Percentiles rank a stretch among this genome's conserved stretches.
phyloP scores from a whole-genome alignment of 1,284 basidiomycete genomes.

The Grifola frondosa region DNA sequence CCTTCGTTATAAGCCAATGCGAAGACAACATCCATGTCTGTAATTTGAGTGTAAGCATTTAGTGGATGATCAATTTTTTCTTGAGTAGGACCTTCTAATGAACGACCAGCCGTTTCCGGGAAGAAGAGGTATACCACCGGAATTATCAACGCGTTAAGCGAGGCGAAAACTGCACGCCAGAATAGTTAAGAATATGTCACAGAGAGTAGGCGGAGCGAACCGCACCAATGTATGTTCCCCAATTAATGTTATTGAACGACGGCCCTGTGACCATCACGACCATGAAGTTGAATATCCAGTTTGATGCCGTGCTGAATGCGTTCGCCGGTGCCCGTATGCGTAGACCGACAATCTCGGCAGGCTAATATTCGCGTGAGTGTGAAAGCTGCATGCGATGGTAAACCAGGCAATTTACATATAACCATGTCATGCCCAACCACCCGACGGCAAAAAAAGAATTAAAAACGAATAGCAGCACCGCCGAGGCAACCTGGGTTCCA shows the following conservation, averaged over 20 bases:
- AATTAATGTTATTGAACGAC: conserved; percentile 61
- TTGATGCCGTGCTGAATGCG: conserved; percentile 66
- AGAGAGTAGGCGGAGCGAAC: background rate
- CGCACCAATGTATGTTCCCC: conserved; percentile 61
- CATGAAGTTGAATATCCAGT: conserved; percentile 67
- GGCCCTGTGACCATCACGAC: conserved; percentile 70
- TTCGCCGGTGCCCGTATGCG: conserved; percentile 68
- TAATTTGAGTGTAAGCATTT: no score
- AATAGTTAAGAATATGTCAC: background rate
- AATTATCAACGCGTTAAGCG: conserved; percentile 58
- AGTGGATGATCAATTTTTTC: no score
- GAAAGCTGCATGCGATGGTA: background rate
- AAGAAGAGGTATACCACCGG: conserved; percentile 65
- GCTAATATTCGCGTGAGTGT: conserved; percentile 32
- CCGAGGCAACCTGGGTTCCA: conserved; percentile 51
- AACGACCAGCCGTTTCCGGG: conserved; percentile 67
- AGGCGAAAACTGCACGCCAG: conserved; percentile 52
- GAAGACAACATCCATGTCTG: conserved; percentile 66
- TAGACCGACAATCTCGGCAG: conserved; percentile 65
- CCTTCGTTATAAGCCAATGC: conserved; percentile 57
- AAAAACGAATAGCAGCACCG: conserved; percentile 65
- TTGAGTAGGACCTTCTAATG: conserved; percentile 61
- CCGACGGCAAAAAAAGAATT: conserved; percentile 73
- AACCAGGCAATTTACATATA: conserved; percentile 45
- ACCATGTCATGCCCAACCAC: conserved; percentile 74